A percentile compares a stretch with the other conserved stretches of the same genome.
Conservation (phyloP, 2,329 filamentous ascomycete species). For the Xylariaceae sp. region DNA sequence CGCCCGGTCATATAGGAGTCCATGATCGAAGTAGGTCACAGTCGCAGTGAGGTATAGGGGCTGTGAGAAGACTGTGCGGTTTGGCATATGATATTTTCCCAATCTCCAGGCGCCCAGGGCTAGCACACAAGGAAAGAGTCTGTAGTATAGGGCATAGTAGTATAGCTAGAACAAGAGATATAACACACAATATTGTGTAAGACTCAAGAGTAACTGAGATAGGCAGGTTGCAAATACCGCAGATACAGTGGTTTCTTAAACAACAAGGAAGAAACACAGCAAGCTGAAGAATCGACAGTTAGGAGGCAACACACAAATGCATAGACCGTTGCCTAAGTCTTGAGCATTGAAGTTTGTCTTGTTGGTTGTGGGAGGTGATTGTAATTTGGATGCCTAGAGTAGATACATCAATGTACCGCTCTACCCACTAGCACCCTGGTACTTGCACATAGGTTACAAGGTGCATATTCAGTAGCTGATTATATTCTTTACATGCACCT, state of each 20-base stretch:
- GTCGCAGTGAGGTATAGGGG: neutral
- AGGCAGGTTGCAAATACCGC: too few species aligned
- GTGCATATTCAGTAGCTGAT: neutral
- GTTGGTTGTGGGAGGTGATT: neutral
- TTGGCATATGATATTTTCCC: conserved; percentile 3
- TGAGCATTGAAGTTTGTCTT: too few species aligned
- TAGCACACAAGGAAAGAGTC: too few species aligned
- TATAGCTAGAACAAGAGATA: too few species aligned
- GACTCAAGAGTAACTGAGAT: too few species aligned
- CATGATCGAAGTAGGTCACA: conserved; percentile 35
- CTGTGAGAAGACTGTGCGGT: neutral
- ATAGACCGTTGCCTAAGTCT: conserved; percentile 14
- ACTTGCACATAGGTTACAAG: conserved; percentile 3
- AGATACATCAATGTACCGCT: too few species aligned
- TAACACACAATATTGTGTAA: too few species aligned
- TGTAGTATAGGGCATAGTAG: too few species aligned
- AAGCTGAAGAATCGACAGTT: too few species aligned
- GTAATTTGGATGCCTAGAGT: conserved; percentile 19
- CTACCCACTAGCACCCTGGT: neutral
- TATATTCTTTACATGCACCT: neutral
- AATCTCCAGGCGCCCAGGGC: too few species aligned
- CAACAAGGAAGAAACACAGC: too few species aligned
- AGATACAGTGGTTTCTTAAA: too few species aligned
- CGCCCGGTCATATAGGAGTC: conserved; percentile 46
- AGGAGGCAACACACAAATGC: neutral